phyloP scores from a whole-genome alignment of 768 basidiomycete genomes.

The Naganishia antarctica region DNA sequence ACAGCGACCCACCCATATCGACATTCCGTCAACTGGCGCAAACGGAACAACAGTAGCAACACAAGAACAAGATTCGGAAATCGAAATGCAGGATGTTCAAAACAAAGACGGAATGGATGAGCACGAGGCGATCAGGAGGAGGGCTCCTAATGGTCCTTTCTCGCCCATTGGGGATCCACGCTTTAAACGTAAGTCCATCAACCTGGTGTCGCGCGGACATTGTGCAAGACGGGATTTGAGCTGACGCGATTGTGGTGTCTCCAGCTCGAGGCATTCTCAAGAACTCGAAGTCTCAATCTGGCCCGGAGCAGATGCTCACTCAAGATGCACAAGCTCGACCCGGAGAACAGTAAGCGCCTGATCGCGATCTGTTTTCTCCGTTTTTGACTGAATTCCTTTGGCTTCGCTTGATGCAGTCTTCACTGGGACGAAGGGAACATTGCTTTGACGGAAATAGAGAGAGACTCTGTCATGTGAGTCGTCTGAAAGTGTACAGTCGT shows the following conservation, averaged over 20 bases:
- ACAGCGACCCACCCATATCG: conserved; percentile 24
- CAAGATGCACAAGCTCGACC: conserved; percentile 1
- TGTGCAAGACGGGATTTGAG: background rate
- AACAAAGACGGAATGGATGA: background rate
- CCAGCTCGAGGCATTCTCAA: conserved; percentile 30
- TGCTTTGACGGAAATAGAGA: conserved; percentile 83
- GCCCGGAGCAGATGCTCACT: conserved; percentile 12
- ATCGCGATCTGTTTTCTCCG: background rate
- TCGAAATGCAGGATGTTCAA: conserved; percentile 16
- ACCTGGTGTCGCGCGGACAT: too few relatives aligned
- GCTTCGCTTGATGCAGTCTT: conserved; percentile 55
- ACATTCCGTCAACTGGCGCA: conserved; percentile 18
- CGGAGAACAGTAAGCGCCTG: conserved; percentile 20
- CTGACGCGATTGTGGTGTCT: background rate
- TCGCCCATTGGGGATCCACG: conserved; percentile 4
- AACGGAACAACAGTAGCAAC: conserved; percentile 12
- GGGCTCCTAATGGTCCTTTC: background rate
- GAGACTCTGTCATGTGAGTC: conserved; percentile 77
- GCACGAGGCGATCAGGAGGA: conserved; percentile 1
- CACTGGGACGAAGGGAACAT: conserved; percentile 96
- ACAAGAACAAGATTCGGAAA: background rate
- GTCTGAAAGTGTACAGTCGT: background rate
- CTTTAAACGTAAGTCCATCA: conserved; percentile 22
- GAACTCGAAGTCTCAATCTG: conserved; percentile 24
- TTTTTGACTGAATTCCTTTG: background rate